Percentiles rank a stretch among this genome's conserved stretches.
Conservation (phyloP, 495 filamentous ascomycete species). For the Xanthoparmelia taractica region DNA sequence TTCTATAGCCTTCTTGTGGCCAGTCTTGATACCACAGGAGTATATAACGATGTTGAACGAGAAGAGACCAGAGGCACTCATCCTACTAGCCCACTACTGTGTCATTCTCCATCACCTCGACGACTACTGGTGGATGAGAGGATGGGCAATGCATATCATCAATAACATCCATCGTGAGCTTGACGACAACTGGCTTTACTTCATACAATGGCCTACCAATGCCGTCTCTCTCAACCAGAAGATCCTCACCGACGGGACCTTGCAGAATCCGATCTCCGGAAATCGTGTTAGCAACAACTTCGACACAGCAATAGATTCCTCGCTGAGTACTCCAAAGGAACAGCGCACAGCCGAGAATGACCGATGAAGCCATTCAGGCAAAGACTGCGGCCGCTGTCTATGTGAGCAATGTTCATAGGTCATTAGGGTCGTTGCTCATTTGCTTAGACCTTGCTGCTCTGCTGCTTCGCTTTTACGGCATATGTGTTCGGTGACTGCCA, state of each 20-base stretch:
- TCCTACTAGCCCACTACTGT: slow-evolving; percentile 46
- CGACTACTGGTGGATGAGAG: slow-evolving; percentile 46
- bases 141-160: slow-evolving; percentile 35
- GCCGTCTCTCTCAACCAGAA: slow-evolving; percentile 15
- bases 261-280: slow-evolving; percentile 11
- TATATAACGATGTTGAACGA: slow-evolving; percentile 46
- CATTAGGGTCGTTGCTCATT: not conserved
- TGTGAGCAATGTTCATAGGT: not conserved
- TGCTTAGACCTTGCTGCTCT: not conserved
- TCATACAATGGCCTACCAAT: slow-evolving; percentile 30
- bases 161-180: slow-evolving; percentile 27
- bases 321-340: slow-evolving; percentile 8
- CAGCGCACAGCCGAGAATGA: slow-evolving; percentile 4
- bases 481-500: too few species aligned
- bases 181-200: slow-evolving; percentile 25
- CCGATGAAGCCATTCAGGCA: not conserved
- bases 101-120: slow-evolving; percentile 43
- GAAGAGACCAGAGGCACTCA: slow-evolving; percentile 46
- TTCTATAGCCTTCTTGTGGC: slow-evolving; percentile 42
- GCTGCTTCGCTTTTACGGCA: not conserved
- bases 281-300: slow-evolving; percentile 16
- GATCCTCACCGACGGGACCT: slow-evolving; percentile 15
- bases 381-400: not conserved
- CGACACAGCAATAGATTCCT: slow-evolving; percentile 9
- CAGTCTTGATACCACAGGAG: slow-evolving; percentile 41